A percentile compares a stretch with the other conserved stretches of the same genome.
phyloP scores from a whole-genome alignment of 1,284 basidiomycete genomes.

The Sporisorium sorghi region DNA sequence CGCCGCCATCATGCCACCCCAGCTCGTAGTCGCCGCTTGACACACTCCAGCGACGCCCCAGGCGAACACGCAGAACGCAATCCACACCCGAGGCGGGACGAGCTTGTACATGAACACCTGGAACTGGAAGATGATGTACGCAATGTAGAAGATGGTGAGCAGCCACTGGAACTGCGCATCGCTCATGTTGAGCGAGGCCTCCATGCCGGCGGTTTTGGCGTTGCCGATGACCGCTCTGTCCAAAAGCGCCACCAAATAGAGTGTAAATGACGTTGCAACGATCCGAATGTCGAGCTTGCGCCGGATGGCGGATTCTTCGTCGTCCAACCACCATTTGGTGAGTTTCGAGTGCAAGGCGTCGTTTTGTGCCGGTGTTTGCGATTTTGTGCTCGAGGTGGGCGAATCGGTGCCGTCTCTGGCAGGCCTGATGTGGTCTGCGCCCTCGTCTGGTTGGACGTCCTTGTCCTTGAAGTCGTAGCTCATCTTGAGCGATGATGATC shows the following conservation, averaged over 20 bases:
- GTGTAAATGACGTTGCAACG: slow-evolving; percentile 32
- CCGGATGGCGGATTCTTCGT: slow-evolving; percentile 46
- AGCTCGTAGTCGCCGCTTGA: slow-evolving; percentile 56
- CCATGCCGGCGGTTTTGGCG: slow-evolving; percentile 60
- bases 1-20: slow-evolving; percentile 57
- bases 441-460: not conserved
- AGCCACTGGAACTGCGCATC: slow-evolving; percentile 62
- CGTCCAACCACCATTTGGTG: slow-evolving; percentile 55
- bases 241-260: slow-evolving; percentile 45
- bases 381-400: not conserved
- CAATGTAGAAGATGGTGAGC: slow-evolving; percentile 59
- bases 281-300: slow-evolving; percentile 55
- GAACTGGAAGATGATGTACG: slow-evolving; percentile 60
- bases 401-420: not conserved
- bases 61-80: slow-evolving; percentile 52
- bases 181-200: slow-evolving; percentile 40
- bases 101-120: slow-evolving; percentile 60
- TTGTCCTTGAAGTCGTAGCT: slow-evolving; percentile 6
- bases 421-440: not conserved
- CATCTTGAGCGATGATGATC: slow-evolving; percentile 7
- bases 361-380: not conserved
- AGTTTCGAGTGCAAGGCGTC: slow-evolving; percentile 27
- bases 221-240: slow-evolving; percentile 59
- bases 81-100: slow-evolving; percentile 54
- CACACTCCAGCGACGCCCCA: slow-evolving; percentile 59